Evolutionary conservation across 2,329 filamentous ascomycete genomes (phyloP).

Genomic region (Pestalotiopsis sp.): DNA sequence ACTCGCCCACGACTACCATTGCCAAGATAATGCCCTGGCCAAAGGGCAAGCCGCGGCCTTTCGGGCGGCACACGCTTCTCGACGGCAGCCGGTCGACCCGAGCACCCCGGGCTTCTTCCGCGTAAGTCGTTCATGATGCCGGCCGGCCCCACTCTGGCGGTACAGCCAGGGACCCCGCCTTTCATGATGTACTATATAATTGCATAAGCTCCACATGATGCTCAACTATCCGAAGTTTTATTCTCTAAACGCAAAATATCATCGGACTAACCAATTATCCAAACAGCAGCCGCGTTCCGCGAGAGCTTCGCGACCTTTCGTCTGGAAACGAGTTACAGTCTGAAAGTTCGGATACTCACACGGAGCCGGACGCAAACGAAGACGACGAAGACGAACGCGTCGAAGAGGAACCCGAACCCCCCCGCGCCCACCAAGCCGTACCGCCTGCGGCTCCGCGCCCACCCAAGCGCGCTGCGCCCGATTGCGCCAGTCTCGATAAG

Average conservation of each 20-base stretch:
- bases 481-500: no score
- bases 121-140: background rate
- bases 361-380: background rate
- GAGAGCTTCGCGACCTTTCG: no score
- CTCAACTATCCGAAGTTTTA: background rate
- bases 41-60: background rate
- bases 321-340: background rate
- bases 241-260: background rate
- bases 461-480: no score
- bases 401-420: background rate
- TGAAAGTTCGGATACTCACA: no score
- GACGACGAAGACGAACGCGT: background rate
- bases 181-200: background rate
- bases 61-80: background rate
- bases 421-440: background rate
- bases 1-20: background rate
- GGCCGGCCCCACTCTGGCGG: background rate
- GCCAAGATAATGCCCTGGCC: slow-evolving; percentile 3
- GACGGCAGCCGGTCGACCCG: background rate
- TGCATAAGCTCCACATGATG: background rate
- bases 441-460: no score
- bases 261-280: slow-evolving; percentile 12
- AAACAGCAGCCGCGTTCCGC: background rate
- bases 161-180: background rate
- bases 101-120: background rate